Conservation (phyloP, 2,329 filamentous ascomycete genomes). For the Penicillium sp. region DNA sequence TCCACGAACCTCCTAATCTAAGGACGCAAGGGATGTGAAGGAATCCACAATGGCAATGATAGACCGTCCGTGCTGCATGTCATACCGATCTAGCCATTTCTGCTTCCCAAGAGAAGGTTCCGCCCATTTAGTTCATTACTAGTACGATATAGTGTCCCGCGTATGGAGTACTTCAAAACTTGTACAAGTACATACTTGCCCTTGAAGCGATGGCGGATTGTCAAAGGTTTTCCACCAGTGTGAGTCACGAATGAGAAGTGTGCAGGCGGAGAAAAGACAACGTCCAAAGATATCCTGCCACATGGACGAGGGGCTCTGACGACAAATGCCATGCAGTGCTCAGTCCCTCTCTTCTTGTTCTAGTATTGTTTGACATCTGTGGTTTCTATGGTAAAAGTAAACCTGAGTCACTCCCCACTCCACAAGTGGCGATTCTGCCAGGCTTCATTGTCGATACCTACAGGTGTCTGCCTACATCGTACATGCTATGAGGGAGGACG, state of each 20-base stretch:
- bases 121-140: not conserved
- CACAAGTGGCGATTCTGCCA: slow-evolving; percentile 8
- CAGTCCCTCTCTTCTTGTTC: slow-evolving; percentile 5
- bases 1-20: not conserved
- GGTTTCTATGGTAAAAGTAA: not conserved
- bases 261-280: slow-evolving; percentile 9
- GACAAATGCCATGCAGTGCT: slow-evolving; percentile 9
- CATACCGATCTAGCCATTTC: slow-evolving; percentile 16
- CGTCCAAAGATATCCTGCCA: slow-evolving; percentile 17
- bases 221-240: not conserved
- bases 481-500: not conserved
- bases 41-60: slow-evolving; percentile 11
- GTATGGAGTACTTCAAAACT: not conserved
- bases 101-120: not conserved
- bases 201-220: not conserved
- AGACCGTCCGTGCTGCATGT: slow-evolving; percentile 20
- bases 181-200: not conserved
- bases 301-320: slow-evolving; percentile 9
- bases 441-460: not conserved
- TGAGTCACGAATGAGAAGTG: slow-evolving; percentile 1
- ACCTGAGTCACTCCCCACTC: slow-evolving; percentile 1
- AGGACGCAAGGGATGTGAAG: slow-evolving; percentile 19
- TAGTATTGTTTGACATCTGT: slow-evolving; percentile 8
- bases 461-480: not conserved
- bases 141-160: not conserved